phyloP scores from a whole-genome alignment of 495 filamentous ascomycete species.

The Xylaria bambusicola region DNA sequence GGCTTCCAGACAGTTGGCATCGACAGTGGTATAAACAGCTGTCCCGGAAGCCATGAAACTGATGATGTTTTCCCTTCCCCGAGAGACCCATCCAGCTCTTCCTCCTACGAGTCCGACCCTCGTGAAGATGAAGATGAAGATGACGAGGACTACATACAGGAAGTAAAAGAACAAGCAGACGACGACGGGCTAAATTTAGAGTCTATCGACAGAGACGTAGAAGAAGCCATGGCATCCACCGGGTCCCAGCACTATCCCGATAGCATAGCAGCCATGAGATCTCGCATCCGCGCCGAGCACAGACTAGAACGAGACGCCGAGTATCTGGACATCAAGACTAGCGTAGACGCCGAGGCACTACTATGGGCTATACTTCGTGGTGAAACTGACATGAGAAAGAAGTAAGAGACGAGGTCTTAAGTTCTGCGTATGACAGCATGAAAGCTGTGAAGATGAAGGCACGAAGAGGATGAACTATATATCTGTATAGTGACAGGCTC shows the following conservation, averaged over 20 bases:
- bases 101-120: constrained; percentile 13
- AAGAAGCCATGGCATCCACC: constrained; percentile 33
- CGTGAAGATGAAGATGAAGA: constrained; percentile 21
- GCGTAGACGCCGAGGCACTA: constrained; percentile 55
- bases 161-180: constrained; percentile 25
- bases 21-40: constrained; percentile 14
- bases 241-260: constrained; percentile 21
- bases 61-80: background rate
- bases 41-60: background rate
- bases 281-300: constrained; percentile 36
- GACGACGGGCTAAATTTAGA: constrained; percentile 22
- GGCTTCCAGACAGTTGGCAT: constrained; percentile 25
- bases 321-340: constrained; percentile 50
- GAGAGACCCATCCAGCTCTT: background rate
- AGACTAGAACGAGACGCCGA: constrained; percentile 57
- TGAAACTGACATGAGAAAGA: background rate
- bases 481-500: too few relatives aligned
- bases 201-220: constrained; percentile 23
- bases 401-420: background rate
- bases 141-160: constrained; percentile 16
- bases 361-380: constrained; percentile 55
- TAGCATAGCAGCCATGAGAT: constrained; percentile 21
- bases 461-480: too few relatives aligned
- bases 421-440: too few relatives aligned
- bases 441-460: too few relatives aligned